Evolutionary conservation across 2,329 filamentous ascomycete species (phyloP).

Genomic region (Cladosporium austrohemisphaericum): DNA sequence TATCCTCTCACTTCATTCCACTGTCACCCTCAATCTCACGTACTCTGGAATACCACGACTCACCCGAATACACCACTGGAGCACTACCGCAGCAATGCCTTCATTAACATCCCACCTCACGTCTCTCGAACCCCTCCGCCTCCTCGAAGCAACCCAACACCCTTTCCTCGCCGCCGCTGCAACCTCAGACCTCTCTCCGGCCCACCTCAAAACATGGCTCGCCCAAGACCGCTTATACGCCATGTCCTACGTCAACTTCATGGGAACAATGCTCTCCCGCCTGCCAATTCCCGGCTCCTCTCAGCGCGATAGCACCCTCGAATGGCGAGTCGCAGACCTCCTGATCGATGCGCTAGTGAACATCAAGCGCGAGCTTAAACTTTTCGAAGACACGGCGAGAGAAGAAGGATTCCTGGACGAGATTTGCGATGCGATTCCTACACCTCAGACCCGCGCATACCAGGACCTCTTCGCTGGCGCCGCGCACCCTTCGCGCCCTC

Average conservation of each 20-base stretch:
- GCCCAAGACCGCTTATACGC: slow-evolving; percentile 70
- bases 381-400: slow-evolving; percentile 63
- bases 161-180: slow-evolving; percentile 64
- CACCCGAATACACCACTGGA: too few species aligned
- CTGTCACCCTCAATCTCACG: too few species aligned
- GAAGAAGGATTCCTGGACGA: slow-evolving; percentile 41
- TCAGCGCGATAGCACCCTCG: slow-evolving; percentile 43
- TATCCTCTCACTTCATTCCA: too few species aligned
- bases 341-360: slow-evolving; percentile 62
- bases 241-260: slow-evolving; percentile 65
- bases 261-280: slow-evolving; percentile 60
- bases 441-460: slow-evolving; percentile 41
- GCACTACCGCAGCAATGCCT: slow-evolving; percentile 30
- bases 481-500: slow-evolving; percentile 45
- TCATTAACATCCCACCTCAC: slow-evolving; percentile 59
- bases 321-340: slow-evolving; percentile 58
- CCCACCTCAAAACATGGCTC: slow-evolving; percentile 61
- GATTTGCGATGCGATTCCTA: slow-evolving; percentile 40
- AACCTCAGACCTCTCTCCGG: slow-evolving; percentile 56
- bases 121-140: slow-evolving; percentile 44
- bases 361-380: slow-evolving; percentile 61
- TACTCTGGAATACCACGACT: too few species aligned
- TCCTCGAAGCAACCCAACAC: slow-evolving; percentile 59
- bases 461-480: slow-evolving; percentile 58
- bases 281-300: slow-evolving; percentile 51